Evolutionary conservation across 257 asterid genomes (phyloP).

Genomic region (Plantago ovata): DNA sequence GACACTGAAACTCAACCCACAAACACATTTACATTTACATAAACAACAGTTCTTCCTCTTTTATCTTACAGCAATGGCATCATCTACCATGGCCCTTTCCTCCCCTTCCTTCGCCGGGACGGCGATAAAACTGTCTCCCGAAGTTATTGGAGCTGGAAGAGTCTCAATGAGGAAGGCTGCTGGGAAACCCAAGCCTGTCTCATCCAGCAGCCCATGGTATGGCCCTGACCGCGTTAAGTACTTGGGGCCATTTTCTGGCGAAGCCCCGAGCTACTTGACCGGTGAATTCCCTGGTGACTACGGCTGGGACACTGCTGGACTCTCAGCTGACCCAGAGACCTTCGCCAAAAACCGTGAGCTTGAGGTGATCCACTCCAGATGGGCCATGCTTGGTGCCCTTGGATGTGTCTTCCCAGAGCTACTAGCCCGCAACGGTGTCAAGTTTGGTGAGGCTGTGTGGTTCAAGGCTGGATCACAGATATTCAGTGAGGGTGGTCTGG

Average conservation of each 20-base stretch:
- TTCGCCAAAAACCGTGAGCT: constrained; percentile 39
- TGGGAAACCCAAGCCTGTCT: constrained; percentile 25
- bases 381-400: constrained; percentile 48
- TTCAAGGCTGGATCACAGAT: constrained; percentile 42
- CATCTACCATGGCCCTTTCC: too few relatives aligned
- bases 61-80: too few relatives aligned
- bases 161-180: constrained; percentile 37
- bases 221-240: constrained; percentile 35
- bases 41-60: too few relatives aligned
- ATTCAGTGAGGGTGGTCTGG: constrained; percentile 38
- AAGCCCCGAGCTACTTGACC: constrained; percentile 39
- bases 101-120: constrained; percentile 45
- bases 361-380: constrained; percentile 35
- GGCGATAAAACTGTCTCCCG: constrained; percentile 39
- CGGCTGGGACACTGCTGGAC: constrained; percentile 51
- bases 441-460: constrained; percentile 45
- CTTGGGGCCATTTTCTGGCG: constrained; percentile 44
- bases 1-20: too few relatives aligned
- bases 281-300: constrained; percentile 49
- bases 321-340: constrained; percentile 45
- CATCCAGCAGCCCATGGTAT: constrained; percentile 39
- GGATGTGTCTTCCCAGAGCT: constrained; percentile 48
- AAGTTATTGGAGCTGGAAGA: constrained; percentile 27
- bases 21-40: too few relatives aligned
- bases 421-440: constrained; percentile 35